Evolutionary conservation across 2,329 filamentous ascomycete species (phyloP), one percentile per base, ranked within the genome.

Genomic region (Nectriaceae sp.): DNA sequence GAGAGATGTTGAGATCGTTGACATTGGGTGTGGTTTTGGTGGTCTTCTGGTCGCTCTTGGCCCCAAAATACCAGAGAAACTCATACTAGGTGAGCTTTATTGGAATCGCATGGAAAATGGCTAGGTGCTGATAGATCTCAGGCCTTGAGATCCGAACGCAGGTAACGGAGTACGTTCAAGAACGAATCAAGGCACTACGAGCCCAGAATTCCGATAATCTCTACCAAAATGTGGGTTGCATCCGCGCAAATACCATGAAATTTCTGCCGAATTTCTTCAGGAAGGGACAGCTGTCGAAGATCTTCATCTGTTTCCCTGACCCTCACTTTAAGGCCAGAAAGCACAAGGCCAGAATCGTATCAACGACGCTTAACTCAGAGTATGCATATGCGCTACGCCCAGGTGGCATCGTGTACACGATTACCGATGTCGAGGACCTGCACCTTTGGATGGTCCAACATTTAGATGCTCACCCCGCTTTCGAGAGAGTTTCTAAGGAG

Each of bases 261-360:
- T 99, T 97, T 70, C 77, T 99, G n/a, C 93, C 95, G 53, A 97
- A 99, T 67, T 96, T 97, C 77, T 97, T 99, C 77, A 75, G 73
- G 46, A 88, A 86, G 63, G 77, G 74, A 13, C 92, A 97, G 67
- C 82, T 99, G 13, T 82, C 80, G 54, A 95, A 95, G 66, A 89
- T 97, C 65, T 99, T 99, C 70, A 89, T 99, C 62, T 99, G 94
- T 75, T 99, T 99, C 67, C 94, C 94, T 0, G 94, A 99, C 65
- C 94, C 94, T 50, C 94, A 99, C 71, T 99, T 99, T 78, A 99
- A 99, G 73, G 84, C 90, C 11, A 83, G 93, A 54, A 99, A 99
- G 71, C 94, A 97, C 76, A 99, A 99, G 73, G 92, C 92, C 33
- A 80, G 94, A 33, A 99, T 99, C 61, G 90, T 99, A 3, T 94